Base-by-base conservation (phyloP, 1,284 basidiomycete species). In the Malassezia pachydermatis region DNA sequence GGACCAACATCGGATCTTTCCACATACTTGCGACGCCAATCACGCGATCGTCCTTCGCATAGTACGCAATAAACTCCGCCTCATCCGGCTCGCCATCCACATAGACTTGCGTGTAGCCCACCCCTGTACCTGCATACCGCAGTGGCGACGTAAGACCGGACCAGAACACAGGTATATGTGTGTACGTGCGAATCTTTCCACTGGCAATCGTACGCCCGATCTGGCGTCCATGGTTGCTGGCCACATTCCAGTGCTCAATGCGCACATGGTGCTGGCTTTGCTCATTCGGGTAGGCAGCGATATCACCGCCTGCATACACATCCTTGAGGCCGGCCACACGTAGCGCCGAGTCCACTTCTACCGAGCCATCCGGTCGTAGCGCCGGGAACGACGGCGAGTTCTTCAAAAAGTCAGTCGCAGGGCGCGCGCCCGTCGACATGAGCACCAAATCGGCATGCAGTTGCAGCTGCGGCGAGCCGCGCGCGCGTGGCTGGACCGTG, bases 211-310 rank as follows among this genome's bases (percentile, higher is more conserved):
- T 83, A 70, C 81, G 80, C 0, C 84, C 88, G 17, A 86, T 83
- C 7, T 83, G 80, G 46, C 88, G 80, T 2, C 87, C 89, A 60
- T 92, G 84, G 71, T 87, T 87, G 34, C 82, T 80, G 17, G 84
- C 84, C 51, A 86, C 83, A 79, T 84, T 89, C 88, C 88, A 92
- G 73, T 92, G 88, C 73, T 92, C 88, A 55, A 90, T 83, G 35
- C 87, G 75, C 43, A 75, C 74, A n/a, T n/a, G n/a, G n/a, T n/a
- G n/a, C 51, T 75, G 67, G 41, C 77, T 77, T 3, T 80, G 80
- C 17, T 51, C 59, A 1, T 84, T 81, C 3, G 84, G 83, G 69
- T 85, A 88, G 45, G 81, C 77, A 1, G 88, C 88, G 62, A 94
- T 89, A 73, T 94, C 88, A 41, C 88, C 89, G 50, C 92, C 80